Evolutionary conservation across 306 rosid genomes (phyloP).

Genomic region (Malus fusca): DNA sequence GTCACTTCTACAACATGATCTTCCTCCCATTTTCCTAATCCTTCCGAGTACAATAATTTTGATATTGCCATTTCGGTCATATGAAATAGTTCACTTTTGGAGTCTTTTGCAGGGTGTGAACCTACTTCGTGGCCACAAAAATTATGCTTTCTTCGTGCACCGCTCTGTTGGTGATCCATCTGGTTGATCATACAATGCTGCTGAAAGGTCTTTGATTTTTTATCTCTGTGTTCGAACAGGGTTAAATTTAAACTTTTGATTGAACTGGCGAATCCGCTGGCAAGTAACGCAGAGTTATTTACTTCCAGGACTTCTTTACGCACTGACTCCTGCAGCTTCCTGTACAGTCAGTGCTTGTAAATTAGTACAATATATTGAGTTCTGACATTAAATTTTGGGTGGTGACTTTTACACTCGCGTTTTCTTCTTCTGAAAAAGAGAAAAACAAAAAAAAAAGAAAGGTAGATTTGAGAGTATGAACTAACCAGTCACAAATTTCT

Average conservation of each 20-base stretch:
- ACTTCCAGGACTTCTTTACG: slow-evolving; percentile 23
- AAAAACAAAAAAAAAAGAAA: not conserved
- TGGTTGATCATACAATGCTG: slow-evolving; percentile 23
- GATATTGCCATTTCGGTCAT: slow-evolving; percentile 31
- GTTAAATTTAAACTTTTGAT: slow-evolving; percentile 16
- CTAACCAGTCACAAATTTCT: not conserved
- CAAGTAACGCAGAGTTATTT: slow-evolving; percentile 18
- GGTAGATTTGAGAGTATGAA: not conserved
- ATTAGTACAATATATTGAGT: slow-evolving; percentile 13
- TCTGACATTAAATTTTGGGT: not conserved
- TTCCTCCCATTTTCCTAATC: slow-evolving; percentile 43
- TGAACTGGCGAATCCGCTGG: slow-evolving; percentile 19
- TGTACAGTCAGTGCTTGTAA: slow-evolving; percentile 21
- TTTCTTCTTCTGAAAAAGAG: not conserved
- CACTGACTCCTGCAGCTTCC: slow-evolving; percentile 35
- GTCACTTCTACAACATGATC: slow-evolving; percentile 50
- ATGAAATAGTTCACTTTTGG: slow-evolving; percentile 30
- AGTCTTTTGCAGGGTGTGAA: slow-evolving; percentile 33
- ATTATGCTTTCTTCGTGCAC: slow-evolving; percentile 20
- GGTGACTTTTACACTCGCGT: not conserved
- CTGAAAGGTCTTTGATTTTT: slow-evolving; percentile 18
- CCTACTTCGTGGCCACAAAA: slow-evolving; percentile 22
- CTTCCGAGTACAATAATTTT: slow-evolving; percentile 37
- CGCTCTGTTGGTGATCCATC: slow-evolving; percentile 29
- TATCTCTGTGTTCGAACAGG: slow-evolving; percentile 24